These are phyloP conservation scores for Ceratocystis cacaofunesta DNA, from an alignment of 2,329 filamentous ascomycete genomes.

Conservation along the genomic window DNA sequence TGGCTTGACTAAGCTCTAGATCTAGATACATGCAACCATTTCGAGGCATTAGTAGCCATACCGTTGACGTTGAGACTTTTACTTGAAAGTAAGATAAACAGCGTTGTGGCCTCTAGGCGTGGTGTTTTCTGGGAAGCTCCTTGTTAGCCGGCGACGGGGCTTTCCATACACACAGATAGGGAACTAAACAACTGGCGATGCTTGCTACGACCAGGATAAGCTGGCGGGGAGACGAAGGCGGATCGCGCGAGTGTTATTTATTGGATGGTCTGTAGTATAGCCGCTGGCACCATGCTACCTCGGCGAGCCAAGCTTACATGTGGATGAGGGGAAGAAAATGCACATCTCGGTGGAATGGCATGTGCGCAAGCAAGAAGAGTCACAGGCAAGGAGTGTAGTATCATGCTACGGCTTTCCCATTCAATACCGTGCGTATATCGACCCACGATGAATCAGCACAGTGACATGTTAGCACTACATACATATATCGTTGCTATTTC, in stretches of 20 bases:
- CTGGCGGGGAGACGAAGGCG: neutral
- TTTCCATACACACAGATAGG: neutral
- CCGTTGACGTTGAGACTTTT: too few relatives aligned
- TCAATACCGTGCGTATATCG: neutral
- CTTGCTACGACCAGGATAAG: neutral
- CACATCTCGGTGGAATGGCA: slow-evolving; percentile 3
- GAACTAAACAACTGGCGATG: neutral
- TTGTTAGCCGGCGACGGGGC: neutral
- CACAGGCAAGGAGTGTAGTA: neutral
- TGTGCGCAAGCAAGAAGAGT: neutral
- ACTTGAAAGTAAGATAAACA: too few relatives aligned
- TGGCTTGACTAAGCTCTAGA: too few relatives aligned
- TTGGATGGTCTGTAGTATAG: neutral
- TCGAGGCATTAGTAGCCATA: too few relatives aligned
- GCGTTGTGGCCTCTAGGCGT: neutral
- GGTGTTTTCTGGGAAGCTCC: neutral
- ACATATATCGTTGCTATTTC: neutral
- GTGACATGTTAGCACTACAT: neutral
- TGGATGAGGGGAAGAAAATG: neutral
- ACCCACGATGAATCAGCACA: neutral
- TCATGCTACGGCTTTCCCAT: neutral
- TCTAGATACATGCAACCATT: too few relatives aligned
- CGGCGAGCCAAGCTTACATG: neutral
- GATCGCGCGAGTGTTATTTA: neutral
- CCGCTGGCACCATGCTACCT: neutral